Percentiles rank a stretch among this genome's conserved stretches.
phyloP scores from a whole-genome alignment of 192 early-diverging fungal genomes.

The Lunasporangiospora selenospora region DNA sequence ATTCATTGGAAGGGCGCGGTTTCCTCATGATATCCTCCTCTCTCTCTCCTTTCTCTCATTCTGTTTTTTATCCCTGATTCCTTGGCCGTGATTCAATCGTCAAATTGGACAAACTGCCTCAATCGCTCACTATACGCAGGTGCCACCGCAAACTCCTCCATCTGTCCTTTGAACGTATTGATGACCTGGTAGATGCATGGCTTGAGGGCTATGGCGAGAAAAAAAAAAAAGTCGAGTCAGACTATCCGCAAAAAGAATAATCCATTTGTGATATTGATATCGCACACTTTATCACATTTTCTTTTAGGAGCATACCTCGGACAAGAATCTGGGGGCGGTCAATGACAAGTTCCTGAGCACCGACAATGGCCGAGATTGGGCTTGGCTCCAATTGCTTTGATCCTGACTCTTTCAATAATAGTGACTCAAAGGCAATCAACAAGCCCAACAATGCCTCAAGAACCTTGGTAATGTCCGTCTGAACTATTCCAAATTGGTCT shows the following conservation, averaged over 20 bases:
- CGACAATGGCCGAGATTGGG: conserved; percentile 16
- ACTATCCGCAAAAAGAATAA: neutral
- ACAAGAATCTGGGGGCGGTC: conserved; percentile 7
- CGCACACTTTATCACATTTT: too few relatives aligned
- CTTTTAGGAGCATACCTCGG: conserved; percentile 26
- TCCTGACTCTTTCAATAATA: conserved; percentile 14
- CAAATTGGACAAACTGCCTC: conserved; percentile 26
- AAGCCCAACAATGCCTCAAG: conserved; percentile 41
- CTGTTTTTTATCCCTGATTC: neutral
- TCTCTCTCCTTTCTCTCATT: neutral
- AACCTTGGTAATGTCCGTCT: conserved; percentile 44
- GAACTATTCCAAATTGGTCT: conserved; percentile 47
- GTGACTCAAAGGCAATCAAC: conserved; percentile 41
- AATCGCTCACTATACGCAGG: conserved; percentile 16
- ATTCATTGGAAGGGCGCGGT: too few relatives aligned
- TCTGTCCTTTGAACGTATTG: conserved; percentile 16
- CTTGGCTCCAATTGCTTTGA: conserved; percentile 1
- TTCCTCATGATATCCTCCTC: neutral
- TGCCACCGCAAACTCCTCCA: conserved; percentile 19
- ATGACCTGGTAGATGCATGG: conserved; percentile 43
- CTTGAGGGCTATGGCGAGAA: conserved; percentile 22
- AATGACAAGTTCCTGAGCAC: conserved; percentile 26
- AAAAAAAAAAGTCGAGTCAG: neutral
- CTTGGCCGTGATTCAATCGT: conserved; percentile 11
- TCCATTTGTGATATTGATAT: too few relatives aligned